Conservation (phyloP, 495 filamentous ascomycete species). For the Wilcoxina mikolae region DNA sequence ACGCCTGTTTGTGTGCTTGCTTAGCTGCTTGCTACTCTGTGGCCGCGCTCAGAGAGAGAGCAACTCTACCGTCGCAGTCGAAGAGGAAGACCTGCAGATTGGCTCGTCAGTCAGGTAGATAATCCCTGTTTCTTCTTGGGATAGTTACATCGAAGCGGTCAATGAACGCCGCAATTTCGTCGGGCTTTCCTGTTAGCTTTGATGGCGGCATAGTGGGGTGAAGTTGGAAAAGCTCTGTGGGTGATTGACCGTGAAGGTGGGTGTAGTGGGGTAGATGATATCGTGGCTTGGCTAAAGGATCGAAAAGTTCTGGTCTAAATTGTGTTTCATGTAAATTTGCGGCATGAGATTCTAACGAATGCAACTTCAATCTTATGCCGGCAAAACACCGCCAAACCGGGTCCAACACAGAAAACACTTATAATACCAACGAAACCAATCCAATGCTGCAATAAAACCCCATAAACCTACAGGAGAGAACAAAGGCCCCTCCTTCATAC, state of each 20-base stretch:
- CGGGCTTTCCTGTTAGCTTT: not conserved
- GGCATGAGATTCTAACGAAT: not conserved
- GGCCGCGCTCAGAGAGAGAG: too few relatives aligned
- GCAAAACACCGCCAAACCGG: not conserved
- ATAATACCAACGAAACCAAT: not conserved
- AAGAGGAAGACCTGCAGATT: conserved; percentile 66
- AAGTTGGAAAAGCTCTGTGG: conserved; percentile 76
- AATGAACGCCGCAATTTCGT: conserved; percentile 41
- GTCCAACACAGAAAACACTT: not conserved
- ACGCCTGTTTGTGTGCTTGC: too few relatives aligned
- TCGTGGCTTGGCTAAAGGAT: not conserved
- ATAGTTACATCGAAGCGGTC: conserved; percentile 67
- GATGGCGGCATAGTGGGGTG: too few relatives aligned
- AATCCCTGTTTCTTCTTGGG: not conserved
- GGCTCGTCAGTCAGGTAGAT: conserved; percentile 9
- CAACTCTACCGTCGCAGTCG: conserved; percentile 97
- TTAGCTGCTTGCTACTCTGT: too few relatives aligned
- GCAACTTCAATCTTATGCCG: not conserved
- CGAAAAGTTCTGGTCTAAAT: not conserved
- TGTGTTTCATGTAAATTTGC: not conserved
- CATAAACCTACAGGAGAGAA: not conserved
- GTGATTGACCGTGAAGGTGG: conserved; percentile 30
- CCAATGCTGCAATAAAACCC: not conserved
- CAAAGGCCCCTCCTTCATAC: too few relatives aligned
- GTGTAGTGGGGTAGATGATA: not conserved